Percentiles rank a stretch among this genome's conserved stretches.
Conservation (phyloP, 2,329 filamentous ascomycete species). For the Westerdykella ornata region DNA sequence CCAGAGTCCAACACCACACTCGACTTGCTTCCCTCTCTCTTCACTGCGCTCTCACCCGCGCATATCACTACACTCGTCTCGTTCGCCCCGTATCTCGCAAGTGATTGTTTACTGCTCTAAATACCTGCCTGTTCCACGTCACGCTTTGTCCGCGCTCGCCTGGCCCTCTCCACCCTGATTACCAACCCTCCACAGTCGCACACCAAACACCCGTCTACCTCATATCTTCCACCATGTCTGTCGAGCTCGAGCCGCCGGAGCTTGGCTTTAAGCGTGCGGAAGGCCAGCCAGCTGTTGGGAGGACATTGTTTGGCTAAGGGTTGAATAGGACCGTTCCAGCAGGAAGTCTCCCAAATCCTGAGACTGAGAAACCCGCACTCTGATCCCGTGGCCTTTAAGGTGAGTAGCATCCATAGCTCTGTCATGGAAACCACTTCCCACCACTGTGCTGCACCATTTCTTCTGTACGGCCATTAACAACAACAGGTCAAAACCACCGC, state of each 20-base stretch:
- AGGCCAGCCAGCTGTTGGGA: conserved; percentile 35
- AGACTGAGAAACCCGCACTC: conserved; percentile 53
- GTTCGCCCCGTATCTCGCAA: conserved; percentile 3
- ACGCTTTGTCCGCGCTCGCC: neutral
- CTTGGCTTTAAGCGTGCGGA: conserved; percentile 77
- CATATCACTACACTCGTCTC: conserved; percentile 2
- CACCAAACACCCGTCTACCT: conserved; percentile 9
- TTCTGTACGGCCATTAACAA: conserved; percentile 9
- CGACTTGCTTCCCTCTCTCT: neutral
- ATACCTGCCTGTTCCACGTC: conserved; percentile 3
- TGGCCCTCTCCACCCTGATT: conserved; percentile 14
- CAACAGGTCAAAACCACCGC: conserved; percentile 94
- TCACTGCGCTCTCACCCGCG: conserved; percentile 7
- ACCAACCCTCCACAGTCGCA: conserved; percentile 20
- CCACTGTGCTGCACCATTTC: conserved; percentile 1
- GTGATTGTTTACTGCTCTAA: conserved; percentile 13
- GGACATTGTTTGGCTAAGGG: conserved; percentile 12
- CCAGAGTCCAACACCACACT: too few species aligned
- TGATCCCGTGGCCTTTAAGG: conserved; percentile 60
- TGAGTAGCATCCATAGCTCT: conserved; percentile 25
- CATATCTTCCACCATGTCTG: conserved; percentile 62
- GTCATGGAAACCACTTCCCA: neutral
- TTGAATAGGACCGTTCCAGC: conserved; percentile 53
- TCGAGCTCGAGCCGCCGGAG: conserved; percentile 87
- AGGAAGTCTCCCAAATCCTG: conserved; percentile 57